phyloP scores from a whole-genome alignment of 2,329 filamentous ascomycete genomes.

The Hymenoscyphus fructigenus region DNA sequence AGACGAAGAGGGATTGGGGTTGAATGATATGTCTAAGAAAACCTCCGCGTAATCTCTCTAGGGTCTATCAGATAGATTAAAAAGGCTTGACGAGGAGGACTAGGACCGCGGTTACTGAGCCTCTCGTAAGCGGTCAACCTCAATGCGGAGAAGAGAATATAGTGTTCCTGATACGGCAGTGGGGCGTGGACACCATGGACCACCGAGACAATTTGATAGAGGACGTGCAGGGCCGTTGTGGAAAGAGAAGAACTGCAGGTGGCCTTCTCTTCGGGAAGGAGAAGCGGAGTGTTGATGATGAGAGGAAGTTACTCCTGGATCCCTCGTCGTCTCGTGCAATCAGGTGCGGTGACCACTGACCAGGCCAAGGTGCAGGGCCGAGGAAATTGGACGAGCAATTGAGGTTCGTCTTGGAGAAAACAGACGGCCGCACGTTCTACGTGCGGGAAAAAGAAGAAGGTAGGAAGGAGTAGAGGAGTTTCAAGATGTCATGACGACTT shows the following conservation, averaged over 20 bases:
- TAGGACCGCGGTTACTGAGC: background rate
- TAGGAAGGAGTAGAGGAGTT: background rate
- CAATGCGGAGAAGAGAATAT: background rate
- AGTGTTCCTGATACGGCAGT: background rate
- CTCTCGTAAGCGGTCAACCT: background rate
- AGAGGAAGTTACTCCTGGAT: background rate
- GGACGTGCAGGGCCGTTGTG: background rate
- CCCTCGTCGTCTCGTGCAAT: background rate
- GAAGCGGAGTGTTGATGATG: background rate
- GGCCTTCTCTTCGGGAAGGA: background rate
- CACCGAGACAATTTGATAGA: background rate
- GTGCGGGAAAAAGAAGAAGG: background rate
- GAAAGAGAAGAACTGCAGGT: background rate
- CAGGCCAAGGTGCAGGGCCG: background rate
- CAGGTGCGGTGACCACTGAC: background rate
- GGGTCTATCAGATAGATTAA: constrained; percentile 4
- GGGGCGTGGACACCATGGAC: background rate
- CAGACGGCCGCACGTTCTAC: background rate
- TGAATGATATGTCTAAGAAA: background rate
- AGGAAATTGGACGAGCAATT: constrained; percentile 2
- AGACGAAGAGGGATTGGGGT: background rate
- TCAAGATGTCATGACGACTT: background rate
- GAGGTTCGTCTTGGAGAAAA: background rate
- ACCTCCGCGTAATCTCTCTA: background rate
- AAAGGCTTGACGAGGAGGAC: background rate